Conservation (phyloP, 768 basidiomycete genomes). For the Atractiella rhizophila region DNA sequence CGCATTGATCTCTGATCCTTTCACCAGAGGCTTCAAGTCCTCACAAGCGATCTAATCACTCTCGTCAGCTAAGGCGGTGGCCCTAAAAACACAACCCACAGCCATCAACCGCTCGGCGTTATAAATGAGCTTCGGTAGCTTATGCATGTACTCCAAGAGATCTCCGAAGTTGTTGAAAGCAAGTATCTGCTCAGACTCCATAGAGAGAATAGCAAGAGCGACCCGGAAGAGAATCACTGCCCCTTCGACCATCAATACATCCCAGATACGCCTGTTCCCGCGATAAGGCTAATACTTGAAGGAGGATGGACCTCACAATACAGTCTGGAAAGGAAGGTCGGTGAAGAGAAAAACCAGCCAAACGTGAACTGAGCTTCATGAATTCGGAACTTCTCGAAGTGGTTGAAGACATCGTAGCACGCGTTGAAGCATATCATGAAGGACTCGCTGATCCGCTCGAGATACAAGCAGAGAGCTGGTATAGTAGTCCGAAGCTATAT, state of each 20-base stretch:
- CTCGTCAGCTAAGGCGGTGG: not conserved
- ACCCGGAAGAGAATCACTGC: constrained; percentile 74
- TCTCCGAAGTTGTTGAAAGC: constrained; percentile 62
- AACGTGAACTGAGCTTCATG: constrained; percentile 46
- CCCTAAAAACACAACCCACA: constrained; percentile 28
- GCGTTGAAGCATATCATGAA: constrained; percentile 46
- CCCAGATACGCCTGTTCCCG: constrained; percentile 80
- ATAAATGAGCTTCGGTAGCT: constrained; percentile 79
- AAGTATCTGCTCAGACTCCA: constrained; percentile 58
- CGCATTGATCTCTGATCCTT: too few relatives aligned
- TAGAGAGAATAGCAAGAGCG: constrained; percentile 59
- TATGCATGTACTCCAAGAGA: constrained; percentile 68
- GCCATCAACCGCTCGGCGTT: constrained; percentile 69
- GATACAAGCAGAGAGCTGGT: constrained; percentile 76
- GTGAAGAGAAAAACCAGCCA: constrained; percentile 97
- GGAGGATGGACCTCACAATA: too few relatives aligned
- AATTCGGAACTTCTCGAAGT: not conserved
- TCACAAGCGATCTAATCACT: constrained; percentile 3
- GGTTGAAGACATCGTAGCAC: constrained; percentile 4
- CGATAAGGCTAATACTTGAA: too few relatives aligned
- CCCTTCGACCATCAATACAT: constrained; percentile 78
- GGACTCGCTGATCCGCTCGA: constrained; percentile 71
- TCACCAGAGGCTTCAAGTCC: too few relatives aligned
- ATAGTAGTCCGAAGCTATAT: constrained; percentile 80
- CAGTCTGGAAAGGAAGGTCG: too few relatives aligned